Base-by-base conservation (phyloP, 768 basidiomycete species). In the Rhodocollybia butyracea region DNA sequence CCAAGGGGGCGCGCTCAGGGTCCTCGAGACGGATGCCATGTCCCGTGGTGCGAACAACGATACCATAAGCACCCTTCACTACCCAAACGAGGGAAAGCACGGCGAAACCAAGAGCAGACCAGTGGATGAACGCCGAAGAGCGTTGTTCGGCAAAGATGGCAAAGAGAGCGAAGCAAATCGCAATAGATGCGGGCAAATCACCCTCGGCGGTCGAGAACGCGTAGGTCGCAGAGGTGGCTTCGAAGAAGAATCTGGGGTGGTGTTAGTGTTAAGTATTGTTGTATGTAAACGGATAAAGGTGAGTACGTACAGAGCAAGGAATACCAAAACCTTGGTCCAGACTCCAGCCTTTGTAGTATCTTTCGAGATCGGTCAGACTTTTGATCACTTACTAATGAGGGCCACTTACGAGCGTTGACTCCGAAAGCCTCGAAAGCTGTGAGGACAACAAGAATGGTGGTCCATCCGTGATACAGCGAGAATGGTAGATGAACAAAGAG, bases 261-360 rank as follows among this genome's bases (percentile, higher is more conserved):
- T n/a, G n/a, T n/a, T 29, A 57, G 38, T 30, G 52, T 46, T 59
- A 32, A 43, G 32, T 51, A 48, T 56, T 24, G 29, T 36, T 32
- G 36, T 21, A 21, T 8, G 12, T 46, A 30, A 38, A 10, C n/a
- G 30, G 41, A 19, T 55, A 15, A 36, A 32, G 52, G 19, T 30
- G 38, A 46, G 17, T 55, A 74, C 88, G 64, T 72, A 91, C 85
- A 96, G 75, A 40, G 82, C 90, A 27, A 98, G 84, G 84, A 97
- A 94, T 56, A 94, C 96, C 62, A 95, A 93, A 66, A 96, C 86
- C 66, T 95, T 94, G 66, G 93, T 95, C 87, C 91, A 94, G 55
- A 94, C 73, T 38, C 94, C 92, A 3, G 91, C 86, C 30, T 66
- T 71, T 55, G 88, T 74, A 56, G n/a, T n/a, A n/a, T n/a, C n/a